Evolutionary conservation across 2,329 filamentous ascomycete species (phyloP), one percentile per base, ranked within the genome.

Genomic region (Penicillium sp.): DNA sequence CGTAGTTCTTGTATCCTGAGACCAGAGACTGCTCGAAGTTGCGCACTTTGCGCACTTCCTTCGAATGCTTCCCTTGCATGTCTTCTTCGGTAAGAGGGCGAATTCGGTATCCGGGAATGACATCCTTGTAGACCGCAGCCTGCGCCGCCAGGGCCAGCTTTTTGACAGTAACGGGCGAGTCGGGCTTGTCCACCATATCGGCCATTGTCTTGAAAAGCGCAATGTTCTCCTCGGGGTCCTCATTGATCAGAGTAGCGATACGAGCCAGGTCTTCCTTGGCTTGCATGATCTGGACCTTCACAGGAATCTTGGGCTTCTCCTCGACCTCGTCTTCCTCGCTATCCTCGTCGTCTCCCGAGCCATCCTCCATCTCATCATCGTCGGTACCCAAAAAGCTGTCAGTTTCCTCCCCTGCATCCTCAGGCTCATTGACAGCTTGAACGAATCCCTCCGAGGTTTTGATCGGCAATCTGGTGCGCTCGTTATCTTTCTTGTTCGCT

Each of bases 91-190:
- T 82, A 4, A 92, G 80, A 1, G 92, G 90, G 17, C 95, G 88
- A 80, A 99, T 98, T 61, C 95, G 86, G 75, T 99, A 99, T 22
- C 95, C 95, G 0, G 95, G 95, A 60, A 99, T 98, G 49, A 97
- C 86, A 76, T 98, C 95, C 75, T 94, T 96, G 82, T 94, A 99
- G 12, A 98, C 87, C 0, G 93, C 86, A 73, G 95, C 84, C 76
- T 97, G 93, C 22, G 95, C 92, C 50, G 89, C 90, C 64, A 99
- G 80, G 6, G 90, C 88, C 61, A 99, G 83, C 76, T 96, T 96
- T 79, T 91, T 89, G 54, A 99, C 88, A 1, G 89, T 88, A 14
- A 85, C 76, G 63, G 93, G 75, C 5, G 75, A 67, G n/a, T 69
- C 87, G n/a, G 61, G 55, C 14, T 82, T 82, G 56, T 88, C 82